Evolutionary conservation across 495 filamentous ascomycete genomes (phyloP).

Genomic region (Choiromyces venosus): DNA sequence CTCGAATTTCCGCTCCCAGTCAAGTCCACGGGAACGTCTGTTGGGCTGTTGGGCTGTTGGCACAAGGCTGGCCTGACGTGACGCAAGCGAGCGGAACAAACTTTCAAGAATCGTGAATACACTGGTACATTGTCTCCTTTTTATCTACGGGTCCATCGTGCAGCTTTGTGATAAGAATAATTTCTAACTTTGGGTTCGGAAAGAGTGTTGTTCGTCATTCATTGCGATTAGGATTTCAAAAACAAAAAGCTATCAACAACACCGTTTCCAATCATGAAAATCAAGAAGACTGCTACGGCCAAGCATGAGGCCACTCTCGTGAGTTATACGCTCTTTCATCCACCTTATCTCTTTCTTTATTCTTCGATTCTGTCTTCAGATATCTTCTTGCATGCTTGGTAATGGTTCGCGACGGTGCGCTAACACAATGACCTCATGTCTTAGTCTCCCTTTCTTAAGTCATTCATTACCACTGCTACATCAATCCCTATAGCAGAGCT

Average conservation of each 20-base stretch:
- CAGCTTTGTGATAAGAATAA: neutral
- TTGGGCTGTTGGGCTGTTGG: conserved; percentile 26
- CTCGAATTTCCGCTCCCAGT: conserved; percentile 24
- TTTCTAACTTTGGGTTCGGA: conserved; percentile 3
- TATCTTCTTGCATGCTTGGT: neutral
- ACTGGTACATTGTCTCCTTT: neutral
- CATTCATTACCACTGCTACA: conserved; percentile 65
- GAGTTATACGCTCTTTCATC: conserved; percentile 45
- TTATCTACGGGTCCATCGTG: neutral
- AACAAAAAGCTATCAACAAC: neutral
- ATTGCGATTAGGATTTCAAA: neutral
- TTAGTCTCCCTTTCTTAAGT: conserved; percentile 78
- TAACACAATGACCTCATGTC: conserved; percentile 41
- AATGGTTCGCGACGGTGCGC: conserved; percentile 37
- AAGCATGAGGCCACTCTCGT: conserved; percentile 94
- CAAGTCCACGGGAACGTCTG: conserved; percentile 25
- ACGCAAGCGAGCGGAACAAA: conserved; percentile 38
- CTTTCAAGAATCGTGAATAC: conserved; percentile 5
- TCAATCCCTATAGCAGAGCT: conserved; percentile 68
- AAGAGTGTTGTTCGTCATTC: neutral
- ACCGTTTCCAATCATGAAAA: conserved; percentile 69
- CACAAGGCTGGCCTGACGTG: conserved; percentile 36
- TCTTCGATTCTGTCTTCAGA: neutral
- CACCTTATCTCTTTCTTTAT: neutral
- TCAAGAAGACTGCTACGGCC: conserved; percentile 85